phyloP scores from a whole-genome alignment of 441 rosid genomes.

The Populus hybrid region DNA sequence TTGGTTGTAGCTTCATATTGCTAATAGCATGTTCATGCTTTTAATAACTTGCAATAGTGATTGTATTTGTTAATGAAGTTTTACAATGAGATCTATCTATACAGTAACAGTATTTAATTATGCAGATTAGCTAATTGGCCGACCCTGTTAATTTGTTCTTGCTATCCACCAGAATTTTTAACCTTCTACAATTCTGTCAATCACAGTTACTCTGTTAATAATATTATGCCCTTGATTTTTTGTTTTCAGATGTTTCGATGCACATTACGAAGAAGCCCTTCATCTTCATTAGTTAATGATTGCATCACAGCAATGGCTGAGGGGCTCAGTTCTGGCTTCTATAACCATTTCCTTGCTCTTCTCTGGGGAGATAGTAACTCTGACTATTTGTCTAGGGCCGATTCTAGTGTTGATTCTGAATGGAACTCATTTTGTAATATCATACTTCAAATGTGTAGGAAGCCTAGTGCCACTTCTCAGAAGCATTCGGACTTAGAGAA shows the following conservation, averaged over 20 bases:
- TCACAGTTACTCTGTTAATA: constrained; percentile 3
- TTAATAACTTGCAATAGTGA: background rate
- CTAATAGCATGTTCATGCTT: constrained; percentile 1
- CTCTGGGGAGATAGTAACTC: constrained; percentile 76
- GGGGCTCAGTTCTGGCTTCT: constrained; percentile 70
- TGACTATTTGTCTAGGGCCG: constrained; percentile 46
- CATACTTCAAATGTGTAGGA: constrained; percentile 63
- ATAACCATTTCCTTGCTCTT: constrained; percentile 73
- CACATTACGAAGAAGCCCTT: constrained; percentile 68
- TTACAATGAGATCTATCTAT: constrained; percentile 3
- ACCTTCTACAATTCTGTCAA: constrained; percentile 1
- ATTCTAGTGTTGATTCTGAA: constrained; percentile 58
- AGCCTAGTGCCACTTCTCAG: constrained; percentile 38
- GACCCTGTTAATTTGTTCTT: background rate
- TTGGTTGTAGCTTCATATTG: background rate
- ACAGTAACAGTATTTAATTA: constrained; percentile 2
- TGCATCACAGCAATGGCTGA: constrained; percentile 91
- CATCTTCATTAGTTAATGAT: constrained; percentile 83
- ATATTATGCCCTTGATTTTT: constrained; percentile 10
- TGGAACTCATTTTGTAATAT: constrained; percentile 74
- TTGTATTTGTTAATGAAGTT: background rate
- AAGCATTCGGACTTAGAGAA: constrained; percentile 32
- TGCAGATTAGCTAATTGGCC: background rate
- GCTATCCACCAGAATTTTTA: background rate
- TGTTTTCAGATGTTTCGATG: constrained; percentile 79